phyloP scores from a whole-genome alignment of 2,329 filamentous ascomycete species.

The Fusarium papillatum region DNA sequence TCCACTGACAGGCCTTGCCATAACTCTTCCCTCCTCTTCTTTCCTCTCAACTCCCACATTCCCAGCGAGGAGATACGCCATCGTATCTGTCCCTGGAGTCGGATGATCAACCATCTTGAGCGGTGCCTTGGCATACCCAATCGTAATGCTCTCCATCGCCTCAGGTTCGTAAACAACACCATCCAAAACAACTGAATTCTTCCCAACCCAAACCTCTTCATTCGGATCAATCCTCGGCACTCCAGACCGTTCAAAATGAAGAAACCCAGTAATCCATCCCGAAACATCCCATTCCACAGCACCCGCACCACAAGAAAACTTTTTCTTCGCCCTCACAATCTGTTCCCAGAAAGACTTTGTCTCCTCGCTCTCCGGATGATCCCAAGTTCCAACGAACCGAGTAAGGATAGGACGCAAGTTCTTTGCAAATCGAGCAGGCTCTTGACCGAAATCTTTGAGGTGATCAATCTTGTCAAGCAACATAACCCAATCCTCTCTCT shows the following conservation, averaged over 20 bases:
- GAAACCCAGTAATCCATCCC: constrained; percentile 64
- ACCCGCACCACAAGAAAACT: constrained; percentile 45
- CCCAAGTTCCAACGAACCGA: constrained; percentile 60
- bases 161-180: constrained; percentile 46
- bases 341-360: constrained; percentile 58
- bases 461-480: constrained; percentile 58
- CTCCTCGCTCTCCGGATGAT: constrained; percentile 50
- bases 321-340: constrained; percentile 53
- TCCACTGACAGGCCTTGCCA: constrained; percentile 51
- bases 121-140: constrained; percentile 56
- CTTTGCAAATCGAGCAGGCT: constrained; percentile 54
- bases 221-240: constrained; percentile 31
- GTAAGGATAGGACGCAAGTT: constrained; percentile 59
- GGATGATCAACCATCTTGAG: constrained; percentile 53
- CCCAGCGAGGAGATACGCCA: constrained; percentile 54
- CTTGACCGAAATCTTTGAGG: constrained; percentile 57
- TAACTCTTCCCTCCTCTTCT: constrained; percentile 38
- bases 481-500: constrained; percentile 53
- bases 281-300: constrained; percentile 53
- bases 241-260: constrained; percentile 58
- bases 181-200: constrained; percentile 40
- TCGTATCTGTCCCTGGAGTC: constrained; percentile 39
- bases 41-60: constrained; percentile 51
- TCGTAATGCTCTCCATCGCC: constrained; percentile 47
- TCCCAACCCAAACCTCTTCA: constrained; percentile 3